Percentiles rank a stretch among this genome's conserved stretches.
Evolutionary conservation across 768 basidiomycete genomes (phyloP).

Genomic region (Suillus subalutaceus): DNA sequence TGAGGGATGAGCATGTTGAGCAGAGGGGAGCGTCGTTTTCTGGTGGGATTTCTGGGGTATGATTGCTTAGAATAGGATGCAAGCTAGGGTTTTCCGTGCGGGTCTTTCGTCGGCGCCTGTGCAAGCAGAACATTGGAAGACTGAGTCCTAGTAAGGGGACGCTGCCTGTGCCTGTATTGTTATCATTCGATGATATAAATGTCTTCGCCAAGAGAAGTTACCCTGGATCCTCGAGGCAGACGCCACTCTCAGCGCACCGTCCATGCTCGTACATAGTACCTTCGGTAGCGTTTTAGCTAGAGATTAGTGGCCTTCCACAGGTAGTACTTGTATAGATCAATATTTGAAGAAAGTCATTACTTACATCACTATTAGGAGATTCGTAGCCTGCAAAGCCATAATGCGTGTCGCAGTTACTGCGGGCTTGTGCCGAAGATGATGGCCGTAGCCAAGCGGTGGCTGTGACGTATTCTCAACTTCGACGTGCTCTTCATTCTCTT

Average conservation of each 20-base stretch:
- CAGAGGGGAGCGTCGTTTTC: slow-evolving; percentile 5
- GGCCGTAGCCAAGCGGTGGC: not conserved
- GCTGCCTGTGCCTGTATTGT: not conserved
- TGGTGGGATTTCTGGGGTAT: not conserved
- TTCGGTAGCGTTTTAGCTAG: not conserved
- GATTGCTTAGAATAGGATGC: not conserved
- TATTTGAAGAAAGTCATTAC: not conserved
- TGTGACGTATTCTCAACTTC: not conserved
- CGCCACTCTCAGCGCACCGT: not conserved
- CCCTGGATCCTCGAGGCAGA: not conserved
- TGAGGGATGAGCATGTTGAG: slow-evolving; percentile 11
- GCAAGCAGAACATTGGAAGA: not conserved
- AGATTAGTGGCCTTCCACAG: not conserved
- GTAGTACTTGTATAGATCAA: not conserved
- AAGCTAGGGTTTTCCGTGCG: not conserved
- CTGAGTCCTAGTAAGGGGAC: not conserved
- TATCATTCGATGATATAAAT: not conserved
- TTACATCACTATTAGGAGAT: not conserved
- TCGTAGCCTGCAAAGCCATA: not conserved
- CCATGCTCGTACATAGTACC: not conserved
- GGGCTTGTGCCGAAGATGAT: not conserved
- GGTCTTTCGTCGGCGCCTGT: not conserved
- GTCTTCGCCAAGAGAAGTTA: not conserved
- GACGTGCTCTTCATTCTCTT: not conserved
- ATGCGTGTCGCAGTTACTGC: not conserved